Base-by-base conservation (phyloP, 1,284 basidiomycete genomes). In the Meira nashicola region DNA sequence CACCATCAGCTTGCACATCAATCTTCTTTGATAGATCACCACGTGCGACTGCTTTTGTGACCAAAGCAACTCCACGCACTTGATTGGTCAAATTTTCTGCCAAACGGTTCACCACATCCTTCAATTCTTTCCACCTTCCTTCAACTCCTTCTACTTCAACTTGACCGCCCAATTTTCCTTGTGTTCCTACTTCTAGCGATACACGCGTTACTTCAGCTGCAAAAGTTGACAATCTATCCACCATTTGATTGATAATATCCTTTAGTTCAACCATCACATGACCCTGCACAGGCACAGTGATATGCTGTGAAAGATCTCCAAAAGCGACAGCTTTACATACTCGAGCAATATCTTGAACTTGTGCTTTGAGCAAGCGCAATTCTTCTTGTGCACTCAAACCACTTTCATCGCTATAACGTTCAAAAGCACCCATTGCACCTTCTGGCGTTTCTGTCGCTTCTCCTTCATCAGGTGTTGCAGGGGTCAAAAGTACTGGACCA, bases 181-280 rank as follows among this genome's bases (percentile, higher is more conserved):
- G 76, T 1, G 79, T 81, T 43, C 80, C 79, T 60, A 81, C 92
- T 80, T 95, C 92, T 77, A 91, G 86, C 70, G 86, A 87, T 64
- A 97, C 92, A 73, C 93, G 85, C 1, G 92, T 96, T 49, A 97
- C 94, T 79, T 98, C 93, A 19, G 87, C 87, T 9, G 94, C 92
- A 75, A 96, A 95, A 1, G 89, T 89, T 63, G 88, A 89, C 65
- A 94, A 82, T 69, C 93, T 90, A 76, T 89, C 87, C 17, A 80
- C 80, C 90, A 97, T 96, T 47, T 88, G 88, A 76, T 97, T 97
- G 82, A 97, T 95, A 70, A 94, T 92, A 68, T 96, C 91, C 83
- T 96, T 96, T 74, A 97, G 86, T 80, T 95, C 90, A 17, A 93
- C 89, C 92, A 98, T 95, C 62, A 94, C 90, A 60, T 89, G 89